Base-by-base conservation (phyloP, 2,329 filamentous ascomycete genomes). In the Penicillium frequentans region DNA sequence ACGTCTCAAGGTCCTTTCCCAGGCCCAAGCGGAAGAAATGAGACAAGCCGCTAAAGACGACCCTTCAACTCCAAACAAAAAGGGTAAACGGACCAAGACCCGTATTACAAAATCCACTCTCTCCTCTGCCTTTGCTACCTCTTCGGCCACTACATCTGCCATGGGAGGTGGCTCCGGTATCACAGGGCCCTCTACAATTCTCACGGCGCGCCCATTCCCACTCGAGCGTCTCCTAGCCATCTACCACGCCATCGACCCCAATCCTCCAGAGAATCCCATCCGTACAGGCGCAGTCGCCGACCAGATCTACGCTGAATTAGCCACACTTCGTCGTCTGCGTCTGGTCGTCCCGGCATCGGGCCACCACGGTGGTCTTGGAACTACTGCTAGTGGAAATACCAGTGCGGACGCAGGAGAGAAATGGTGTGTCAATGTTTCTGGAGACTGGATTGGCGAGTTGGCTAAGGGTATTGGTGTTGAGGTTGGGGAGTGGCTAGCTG, bases 361-460 rank as follows among this genome's bases (percentile, higher is more conserved):
- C 21, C 65, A 64, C 26, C 68, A 71, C 27, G 71, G 63, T 49
- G 68, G 68, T 9, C 63, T 68, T 50, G 65, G 64, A 6, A 70
- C 67, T n/a, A 65, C 68, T 27, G 64, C 67, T 19, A 72, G 66
- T 50, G 72, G 69, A 11, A 73, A 71, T 54, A 75, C 71, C 3
- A 71, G 68, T 24, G 70, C 73, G 19, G 75, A 76, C 60, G 72
- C 69, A 3, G 74, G 72, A 5, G 78, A 78, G 59, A 81, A 79
- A 52, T 81, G 79, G 79, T 75, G 73, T 55, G 74, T 79, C 14
- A 79, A 79, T 68, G 75, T 80, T 8, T 76, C 73, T 23, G 75
- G 76, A 6, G 77, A 79, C 48, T 79, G 77, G 76, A 75, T 80
- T 46, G 76, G 74, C 5, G 75, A 75, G 39, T 62, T 79, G 67